Conservation (phyloP, 176 grass and related monocot genomes). For the Oryza brachyantha region DNA sequence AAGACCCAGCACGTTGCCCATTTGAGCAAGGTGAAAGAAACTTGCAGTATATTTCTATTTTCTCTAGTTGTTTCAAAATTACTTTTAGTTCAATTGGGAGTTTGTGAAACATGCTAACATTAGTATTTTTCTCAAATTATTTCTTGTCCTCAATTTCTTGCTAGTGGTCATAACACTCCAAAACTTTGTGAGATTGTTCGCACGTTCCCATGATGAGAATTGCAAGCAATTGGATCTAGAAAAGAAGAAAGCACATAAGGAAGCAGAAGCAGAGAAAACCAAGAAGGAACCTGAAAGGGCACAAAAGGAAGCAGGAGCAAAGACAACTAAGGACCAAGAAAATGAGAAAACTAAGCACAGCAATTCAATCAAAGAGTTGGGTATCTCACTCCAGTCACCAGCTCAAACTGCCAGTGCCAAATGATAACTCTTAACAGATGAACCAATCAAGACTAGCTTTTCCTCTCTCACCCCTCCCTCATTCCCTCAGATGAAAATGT, state of each 20-base stretch:
- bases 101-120: neutral
- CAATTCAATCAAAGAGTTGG: conserved; percentile 49
- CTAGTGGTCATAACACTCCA: conserved; percentile 79
- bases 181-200: conserved; percentile 84
- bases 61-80: neutral
- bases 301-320: conserved; percentile 56
- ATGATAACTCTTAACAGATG: conserved; percentile 18
- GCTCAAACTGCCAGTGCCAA: conserved; percentile 43
- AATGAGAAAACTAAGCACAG: conserved; percentile 43
- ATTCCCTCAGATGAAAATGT: neutral
- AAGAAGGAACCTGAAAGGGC: conserved; percentile 29
- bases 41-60: conserved; percentile 27
- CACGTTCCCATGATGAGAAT: conserved; percentile 85
- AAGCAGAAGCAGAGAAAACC: conserved; percentile 81
- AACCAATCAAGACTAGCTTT: conserved; percentile 1
- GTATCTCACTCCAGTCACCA: conserved; percentile 29
- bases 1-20: conserved; percentile 85
- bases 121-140: neutral
- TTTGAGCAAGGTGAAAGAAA: conserved; percentile 85
- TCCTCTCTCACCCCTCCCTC: neutral
- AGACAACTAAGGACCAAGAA: conserved; percentile 38
- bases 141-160: conserved; percentile 20
- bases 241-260: conserved; percentile 88
- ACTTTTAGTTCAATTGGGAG: conserved; percentile 2
- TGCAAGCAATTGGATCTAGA: conserved; percentile 81